phyloP scores from a whole-genome alignment of 805 yeast genomes.

The Candida jianshihensis region DNA sequence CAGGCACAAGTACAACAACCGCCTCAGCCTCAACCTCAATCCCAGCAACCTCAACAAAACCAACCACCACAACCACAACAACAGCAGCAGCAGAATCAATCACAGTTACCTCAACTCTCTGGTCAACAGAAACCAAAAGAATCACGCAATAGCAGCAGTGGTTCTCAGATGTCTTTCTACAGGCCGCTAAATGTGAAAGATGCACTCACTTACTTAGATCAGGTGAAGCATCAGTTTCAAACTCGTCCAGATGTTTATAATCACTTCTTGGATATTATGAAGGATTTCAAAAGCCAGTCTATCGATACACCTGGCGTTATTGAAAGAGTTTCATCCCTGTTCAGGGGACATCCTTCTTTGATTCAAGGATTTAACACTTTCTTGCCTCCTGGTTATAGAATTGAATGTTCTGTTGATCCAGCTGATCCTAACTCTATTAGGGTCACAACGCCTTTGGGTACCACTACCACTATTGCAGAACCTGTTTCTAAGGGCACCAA shows the following conservation, averaged over 20 bases:
- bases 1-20: conserved; percentile 16
- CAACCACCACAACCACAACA: conserved; percentile 1
- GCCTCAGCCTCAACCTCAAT: conserved; percentile 8
- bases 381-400: conserved; percentile 91
- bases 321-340: conserved; percentile 85
- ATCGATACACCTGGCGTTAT: conserved; percentile 99
- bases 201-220: conserved; percentile 91
- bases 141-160: conserved; percentile 14
- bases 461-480: conserved; percentile 41
- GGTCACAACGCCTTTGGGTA: conserved; percentile 94
- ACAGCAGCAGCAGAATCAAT: conserved; percentile 6
- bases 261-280: conserved; percentile 95
- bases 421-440: conserved; percentile 86
- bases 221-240: conserved; percentile 88
- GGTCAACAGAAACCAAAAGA: conserved; percentile 4
- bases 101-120: conserved; percentile 1
- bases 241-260: conserved; percentile 94
- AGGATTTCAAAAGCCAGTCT: conserved; percentile 92
- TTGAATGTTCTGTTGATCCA: conserved; percentile 86
- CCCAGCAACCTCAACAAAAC: conserved; percentile 3
- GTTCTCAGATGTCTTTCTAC: conserved; percentile 28
- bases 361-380: conserved; percentile 98
- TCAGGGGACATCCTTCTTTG: conserved; percentile 87
- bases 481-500: conserved; percentile 8
- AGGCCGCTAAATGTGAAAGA: conserved; percentile 92